A percentile compares a stretch with the other conserved stretches of the same genome.
Conservation (phyloP, 139 green algal genomes). For the Penium margaritaceum region DNA sequence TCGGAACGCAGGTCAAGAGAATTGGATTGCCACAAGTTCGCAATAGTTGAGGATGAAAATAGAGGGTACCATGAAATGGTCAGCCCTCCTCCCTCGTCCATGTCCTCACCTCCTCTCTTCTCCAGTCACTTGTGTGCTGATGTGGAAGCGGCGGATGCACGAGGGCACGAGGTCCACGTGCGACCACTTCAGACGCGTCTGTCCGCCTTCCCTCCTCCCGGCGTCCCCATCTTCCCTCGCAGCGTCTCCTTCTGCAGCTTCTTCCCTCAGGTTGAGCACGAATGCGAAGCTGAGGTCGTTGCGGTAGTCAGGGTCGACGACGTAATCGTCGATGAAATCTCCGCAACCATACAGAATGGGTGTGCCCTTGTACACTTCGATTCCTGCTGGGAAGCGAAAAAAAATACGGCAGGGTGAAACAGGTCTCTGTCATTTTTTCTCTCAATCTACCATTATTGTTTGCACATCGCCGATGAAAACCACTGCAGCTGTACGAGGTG, state of each 20-base stretch:
- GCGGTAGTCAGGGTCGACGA: slow-evolving; percentile 53
- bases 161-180: neutral
- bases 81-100: too few relatives aligned
- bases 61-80: too few relatives aligned
- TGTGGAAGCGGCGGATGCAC: neutral
- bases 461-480: too few relatives aligned
- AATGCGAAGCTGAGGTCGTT: slow-evolving; percentile 57
- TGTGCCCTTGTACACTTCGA: slow-evolving; percentile 48
- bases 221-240: neutral
- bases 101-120: slow-evolving; percentile 2
- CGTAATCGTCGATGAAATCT: slow-evolving; percentile 62
- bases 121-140: neutral
- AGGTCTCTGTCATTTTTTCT: too few relatives aligned
- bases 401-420: neutral
- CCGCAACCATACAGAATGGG: slow-evolving; percentile 61
- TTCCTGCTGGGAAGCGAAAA: slow-evolving; percentile 37
- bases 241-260: too few relatives aligned
- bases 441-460: too few relatives aligned
- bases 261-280: too few relatives aligned
- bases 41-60: too few relatives aligned
- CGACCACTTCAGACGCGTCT: too few relatives aligned
- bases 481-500: too few relatives aligned
- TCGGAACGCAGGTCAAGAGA: too few relatives aligned
- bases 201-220: neutral
- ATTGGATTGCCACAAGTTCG: too few relatives aligned